Base-by-base conservation (phyloP, 345 rosid species). In the Eucalyptus sp. region DNA sequence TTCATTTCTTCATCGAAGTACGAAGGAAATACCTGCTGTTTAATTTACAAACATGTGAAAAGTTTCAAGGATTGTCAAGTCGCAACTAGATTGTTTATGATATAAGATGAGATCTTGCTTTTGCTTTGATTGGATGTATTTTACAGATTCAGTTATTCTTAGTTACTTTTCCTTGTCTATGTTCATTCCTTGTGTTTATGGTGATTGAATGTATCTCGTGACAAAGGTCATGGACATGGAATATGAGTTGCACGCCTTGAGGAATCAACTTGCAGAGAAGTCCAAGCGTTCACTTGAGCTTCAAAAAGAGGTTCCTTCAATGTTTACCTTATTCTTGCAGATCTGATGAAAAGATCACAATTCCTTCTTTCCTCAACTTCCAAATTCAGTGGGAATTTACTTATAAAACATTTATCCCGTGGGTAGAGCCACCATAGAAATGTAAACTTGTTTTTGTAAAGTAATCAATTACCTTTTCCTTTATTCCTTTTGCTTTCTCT, bases 151-250 rank as follows among this genome's bases (percentile, higher is more conserved):
- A 12, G 29, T 41, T 76, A 41, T 76, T 76, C 84, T 76, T 41
- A 41, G 48, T 20, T 37, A 25, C 48, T 22, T 76, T 76, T 86
- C 7, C 17, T 18, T 86, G 49, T 86, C 41, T 86, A 50, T 37
- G 31, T 84, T 85, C 31, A 22, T 86, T 37, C 66, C 71, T 44
- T 37, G 17, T 16, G 51, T 24, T 84, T 31, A 60, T 56, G 43
- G 25, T n/a, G 76, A 50, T 79, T 76, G 48, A 41, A 49, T 85
- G 87, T 62, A 44, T 89, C 50, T 41, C 88, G 18, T 58, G 56
- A 86, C 89, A 87, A 90, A 97, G 99, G 99, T 97, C 50, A 96
- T 95, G 99, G 98, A 96, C 94, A 96, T 97, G 99, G 98, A 96
- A 88, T 94, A 95, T 93, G 99, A 97, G 91, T 94, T 97, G 88